Conservation (phyloP, 139 green algal genomes). For the Micractinium sp. region DNA sequence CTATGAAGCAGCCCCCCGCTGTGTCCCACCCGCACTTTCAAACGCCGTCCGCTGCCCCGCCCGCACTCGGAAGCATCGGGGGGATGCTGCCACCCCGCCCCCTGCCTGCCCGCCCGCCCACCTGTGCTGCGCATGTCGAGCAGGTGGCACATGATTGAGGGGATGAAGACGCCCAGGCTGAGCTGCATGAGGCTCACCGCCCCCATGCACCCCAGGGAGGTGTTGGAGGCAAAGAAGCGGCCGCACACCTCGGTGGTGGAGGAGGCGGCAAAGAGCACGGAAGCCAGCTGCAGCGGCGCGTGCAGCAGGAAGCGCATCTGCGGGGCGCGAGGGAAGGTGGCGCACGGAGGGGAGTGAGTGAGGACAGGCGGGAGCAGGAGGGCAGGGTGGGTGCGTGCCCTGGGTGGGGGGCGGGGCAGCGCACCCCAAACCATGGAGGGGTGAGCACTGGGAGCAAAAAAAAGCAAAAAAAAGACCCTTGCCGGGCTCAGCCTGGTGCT, state of each 20-base stretch:
- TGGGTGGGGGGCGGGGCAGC: neutral
- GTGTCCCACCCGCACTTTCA: no score
- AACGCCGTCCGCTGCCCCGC: no score
- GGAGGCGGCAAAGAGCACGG: conserved; percentile 62
- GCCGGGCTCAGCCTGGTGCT: neutral
- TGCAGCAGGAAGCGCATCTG: conserved; percentile 68
- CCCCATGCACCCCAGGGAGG: conserved; percentile 51
- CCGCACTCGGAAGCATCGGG: neutral
- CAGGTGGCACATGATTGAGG: conserved; percentile 41
- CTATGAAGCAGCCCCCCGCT: no score
- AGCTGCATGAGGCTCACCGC: conserved; percentile 57
- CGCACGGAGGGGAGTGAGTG: neutral
- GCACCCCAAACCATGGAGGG: no score
- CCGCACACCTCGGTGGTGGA: conserved; percentile 59
- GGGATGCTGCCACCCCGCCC: neutral
- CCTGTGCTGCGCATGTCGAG: conserved; percentile 23
- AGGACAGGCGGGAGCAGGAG: neutral
- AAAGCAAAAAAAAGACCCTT: no score
- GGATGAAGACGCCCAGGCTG: conserved; percentile 53
- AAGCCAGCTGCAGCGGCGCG: conserved; percentile 63
- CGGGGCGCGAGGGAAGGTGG: neutral
- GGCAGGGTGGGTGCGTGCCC: neutral
- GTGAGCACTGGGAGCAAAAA: no score
- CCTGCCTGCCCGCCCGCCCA: neutral
- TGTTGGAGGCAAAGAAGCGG: conserved; percentile 39